Evolutionary conservation across 805 yeast species (phyloP).

Genomic region (Candida pseudoglaebosa): DNA sequence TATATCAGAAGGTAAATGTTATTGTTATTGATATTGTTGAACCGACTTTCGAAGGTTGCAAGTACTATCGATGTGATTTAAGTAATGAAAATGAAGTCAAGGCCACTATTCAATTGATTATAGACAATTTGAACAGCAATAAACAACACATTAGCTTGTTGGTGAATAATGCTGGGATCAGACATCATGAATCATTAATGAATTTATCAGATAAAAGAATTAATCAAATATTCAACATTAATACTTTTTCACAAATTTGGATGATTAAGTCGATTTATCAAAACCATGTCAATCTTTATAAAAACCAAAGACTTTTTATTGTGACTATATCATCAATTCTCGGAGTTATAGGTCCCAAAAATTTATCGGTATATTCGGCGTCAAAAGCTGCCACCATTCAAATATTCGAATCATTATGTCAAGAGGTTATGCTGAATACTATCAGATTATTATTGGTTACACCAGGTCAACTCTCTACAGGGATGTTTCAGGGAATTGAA

Average conservation of each 20-base stretch:
- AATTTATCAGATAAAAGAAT: slow-evolving; percentile 19
- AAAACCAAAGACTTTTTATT: slow-evolving; percentile 23
- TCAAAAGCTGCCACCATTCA: slow-evolving; percentile 45
- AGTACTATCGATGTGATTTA: slow-evolving; percentile 23
- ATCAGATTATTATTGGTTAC: slow-evolving; percentile 36
- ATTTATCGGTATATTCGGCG: slow-evolving; percentile 46
- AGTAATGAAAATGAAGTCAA: slow-evolving; percentile 14
- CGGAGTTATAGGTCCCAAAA: slow-evolving; percentile 46
- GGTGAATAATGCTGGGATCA: slow-evolving; percentile 48
- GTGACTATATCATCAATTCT: slow-evolving; percentile 45
- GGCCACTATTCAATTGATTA: slow-evolving; percentile 17
- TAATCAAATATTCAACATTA: slow-evolving; percentile 23
- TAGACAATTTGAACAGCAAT: slow-evolving; percentile 14
- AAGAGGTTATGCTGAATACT: slow-evolving; percentile 28
- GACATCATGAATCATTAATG: slow-evolving; percentile 31
- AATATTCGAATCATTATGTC: slow-evolving; percentile 42
- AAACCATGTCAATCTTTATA: slow-evolving; percentile 13
- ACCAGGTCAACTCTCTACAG: slow-evolving; percentile 50
- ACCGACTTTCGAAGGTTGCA: slow-evolving; percentile 12
- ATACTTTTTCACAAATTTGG: slow-evolving; percentile 29
- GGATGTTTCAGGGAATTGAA: slow-evolving; percentile 46
- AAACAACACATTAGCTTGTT: slow-evolving; percentile 19
- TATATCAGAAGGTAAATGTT: slow-evolving; percentile 18
- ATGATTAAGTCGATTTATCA: slow-evolving; percentile 18
- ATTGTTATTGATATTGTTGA: slow-evolving; percentile 27